Percentiles rank a stretch among this genome's conserved stretches.
These are phyloP conservation scores for Torrubiellomyces zombiae DNA, from an alignment of 2,329 filamentous ascomycete genomes.

Conservation along the genomic window DNA sequence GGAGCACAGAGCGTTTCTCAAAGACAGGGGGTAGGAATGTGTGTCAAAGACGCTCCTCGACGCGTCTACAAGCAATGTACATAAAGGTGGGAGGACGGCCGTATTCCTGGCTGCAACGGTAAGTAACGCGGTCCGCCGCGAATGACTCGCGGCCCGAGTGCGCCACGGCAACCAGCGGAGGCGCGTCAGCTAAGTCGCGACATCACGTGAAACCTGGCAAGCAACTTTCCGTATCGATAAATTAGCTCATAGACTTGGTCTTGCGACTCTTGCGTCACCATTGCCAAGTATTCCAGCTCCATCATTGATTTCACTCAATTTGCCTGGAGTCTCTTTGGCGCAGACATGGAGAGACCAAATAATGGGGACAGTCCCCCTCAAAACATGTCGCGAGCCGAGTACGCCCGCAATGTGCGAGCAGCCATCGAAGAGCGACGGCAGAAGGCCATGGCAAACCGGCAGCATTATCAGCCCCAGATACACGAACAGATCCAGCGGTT, in stretches of 20 bases:
- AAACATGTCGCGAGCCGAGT: slow-evolving; percentile 7
- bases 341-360: slow-evolving; percentile 8
- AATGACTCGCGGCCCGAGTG: too few species aligned
- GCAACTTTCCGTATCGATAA: slow-evolving; percentile 2
- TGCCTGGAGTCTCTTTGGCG: not conserved
- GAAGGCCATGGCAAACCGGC: slow-evolving; percentile 11
- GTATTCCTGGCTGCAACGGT: too few species aligned
- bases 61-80: too few species aligned
- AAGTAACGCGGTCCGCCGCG: too few species aligned
- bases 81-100: too few species aligned
- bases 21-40: slow-evolving; percentile 1
- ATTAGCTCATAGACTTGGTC: too few species aligned
- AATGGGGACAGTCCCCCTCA: slow-evolving; percentile 12
- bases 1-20: too few species aligned
- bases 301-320: slow-evolving; percentile 1
- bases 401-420: slow-evolving; percentile 9
- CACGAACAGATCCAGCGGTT: slow-evolving; percentile 15
- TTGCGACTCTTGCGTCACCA: slow-evolving; percentile 1
- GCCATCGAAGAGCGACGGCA: slow-evolving; percentile 18
- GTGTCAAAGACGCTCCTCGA: too few species aligned
- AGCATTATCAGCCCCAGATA: slow-evolving; percentile 14
- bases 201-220: too few species aligned
- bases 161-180: too few species aligned
- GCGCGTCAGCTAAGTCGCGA: too few species aligned
- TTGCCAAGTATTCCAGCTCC: too few species aligned